These are phyloP conservation scores for Fusarium odoratissimum DNA, from an alignment of 2,329 filamentous ascomycete genomes.

Conservation along the genomic window DNA sequence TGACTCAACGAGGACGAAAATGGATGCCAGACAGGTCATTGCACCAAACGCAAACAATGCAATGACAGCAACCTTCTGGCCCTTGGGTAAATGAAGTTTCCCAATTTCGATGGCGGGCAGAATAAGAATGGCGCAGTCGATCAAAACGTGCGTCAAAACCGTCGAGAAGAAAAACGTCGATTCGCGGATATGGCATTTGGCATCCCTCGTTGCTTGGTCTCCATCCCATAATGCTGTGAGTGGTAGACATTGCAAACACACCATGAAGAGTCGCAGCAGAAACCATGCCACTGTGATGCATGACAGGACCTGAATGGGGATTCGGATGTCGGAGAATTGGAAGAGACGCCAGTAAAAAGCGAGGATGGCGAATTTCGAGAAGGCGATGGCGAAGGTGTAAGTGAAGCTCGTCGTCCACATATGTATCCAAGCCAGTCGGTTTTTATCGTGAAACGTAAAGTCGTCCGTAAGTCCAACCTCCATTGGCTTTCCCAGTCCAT, in stretches of 20 bases:
- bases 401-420: slow-evolving; percentile 45
- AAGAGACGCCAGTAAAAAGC: slow-evolving; percentile 49
- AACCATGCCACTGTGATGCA: slow-evolving; percentile 44
- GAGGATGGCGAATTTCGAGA: slow-evolving; percentile 47
- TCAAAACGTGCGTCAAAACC: slow-evolving; percentile 46
- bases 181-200: slow-evolving; percentile 47
- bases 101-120: slow-evolving; percentile 49
- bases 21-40: slow-evolving; percentile 44
- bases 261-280: slow-evolving; percentile 46
- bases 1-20: slow-evolving; percentile 44
- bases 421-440: slow-evolving; percentile 33
- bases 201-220: slow-evolving; percentile 33
- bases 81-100: slow-evolving; percentile 44
- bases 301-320: slow-evolving; percentile 45
- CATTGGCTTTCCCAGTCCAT: slow-evolving; percentile 36
- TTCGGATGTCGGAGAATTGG: slow-evolving; percentile 43
- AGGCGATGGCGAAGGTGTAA: slow-evolving; percentile 45
- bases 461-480: slow-evolving; percentile 26
- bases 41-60: slow-evolving; percentile 47
- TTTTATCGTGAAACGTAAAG: slow-evolving; percentile 24
- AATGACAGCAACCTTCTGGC: slow-evolving; percentile 47
- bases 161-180: slow-evolving; percentile 50
- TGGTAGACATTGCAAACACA: slow-evolving; percentile 50
- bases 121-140: slow-evolving; percentile 49
- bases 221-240: slow-evolving; percentile 50